Percentiles rank a stretch among this genome's conserved stretches.
Evolutionary conservation across 1,284 basidiomycete genomes (phyloP).

Genomic region (Cystobasidium slooffiae): DNA sequence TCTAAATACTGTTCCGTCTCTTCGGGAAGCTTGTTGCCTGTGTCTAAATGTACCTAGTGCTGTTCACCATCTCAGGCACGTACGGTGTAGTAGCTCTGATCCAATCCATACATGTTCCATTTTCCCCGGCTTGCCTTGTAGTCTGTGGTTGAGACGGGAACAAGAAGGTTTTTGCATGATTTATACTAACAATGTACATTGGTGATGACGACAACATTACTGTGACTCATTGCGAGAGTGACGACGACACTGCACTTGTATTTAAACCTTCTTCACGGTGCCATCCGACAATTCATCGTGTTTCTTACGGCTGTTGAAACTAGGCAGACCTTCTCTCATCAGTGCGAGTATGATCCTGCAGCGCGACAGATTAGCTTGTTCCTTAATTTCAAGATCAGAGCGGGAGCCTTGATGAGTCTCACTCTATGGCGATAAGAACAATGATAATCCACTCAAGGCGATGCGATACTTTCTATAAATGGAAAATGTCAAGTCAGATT

Average conservation of each 20-base stretch:
- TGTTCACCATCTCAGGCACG: too few relatives aligned
- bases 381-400: too few relatives aligned
- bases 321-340: constrained; percentile 35
- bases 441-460: constrained; percentile 54
- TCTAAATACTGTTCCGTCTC: too few relatives aligned
- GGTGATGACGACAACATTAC: too few relatives aligned
- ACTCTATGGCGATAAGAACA: constrained; percentile 47
- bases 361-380: neutral
- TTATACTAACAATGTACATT: too few relatives aligned
- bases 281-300: neutral
- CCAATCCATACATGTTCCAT: too few relatives aligned
- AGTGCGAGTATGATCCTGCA: constrained; percentile 30
- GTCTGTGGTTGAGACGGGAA: too few relatives aligned
- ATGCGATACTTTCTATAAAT: constrained; percentile 48
- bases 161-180: too few relatives aligned
- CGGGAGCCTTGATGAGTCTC: neutral
- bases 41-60: too few relatives aligned
- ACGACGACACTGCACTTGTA: neutral
- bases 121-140: too few relatives aligned
- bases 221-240: neutral
- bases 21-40: too few relatives aligned
- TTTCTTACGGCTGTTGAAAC: constrained; percentile 12
- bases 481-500: neutral
- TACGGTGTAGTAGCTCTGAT: too few relatives aligned
- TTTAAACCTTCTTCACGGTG: neutral